Conservation (phyloP, 768 basidiomycete species). For the Filobasidium wieringae region DNA sequence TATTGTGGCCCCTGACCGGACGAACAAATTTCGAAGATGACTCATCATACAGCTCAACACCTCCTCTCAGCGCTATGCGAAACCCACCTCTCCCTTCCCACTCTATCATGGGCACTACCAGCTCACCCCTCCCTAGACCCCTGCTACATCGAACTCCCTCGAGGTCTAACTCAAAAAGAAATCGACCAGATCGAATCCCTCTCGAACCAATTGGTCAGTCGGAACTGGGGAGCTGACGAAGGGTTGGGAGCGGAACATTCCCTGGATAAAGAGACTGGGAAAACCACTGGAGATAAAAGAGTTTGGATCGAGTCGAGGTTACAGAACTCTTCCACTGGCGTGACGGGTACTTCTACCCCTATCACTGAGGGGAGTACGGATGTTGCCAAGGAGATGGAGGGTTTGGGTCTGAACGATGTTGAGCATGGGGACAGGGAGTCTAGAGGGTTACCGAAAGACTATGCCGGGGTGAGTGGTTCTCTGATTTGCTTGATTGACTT, state of each 20-base stretch:
- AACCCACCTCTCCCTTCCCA: conserved; percentile 20
- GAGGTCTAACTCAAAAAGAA: conserved; percentile 26
- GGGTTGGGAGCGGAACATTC: not conserved
- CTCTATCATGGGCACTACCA: conserved; percentile 34
- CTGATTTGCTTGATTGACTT: too few species aligned
- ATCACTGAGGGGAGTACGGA: conserved; percentile 5
- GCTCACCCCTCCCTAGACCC: conserved; percentile 31
- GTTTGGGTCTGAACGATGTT: conserved; percentile 3
- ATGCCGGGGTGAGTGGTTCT: conserved; percentile 27
- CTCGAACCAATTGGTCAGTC: conserved; percentile 27
- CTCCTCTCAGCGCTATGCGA: conserved; percentile 36
- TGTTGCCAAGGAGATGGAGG: conserved; percentile 10
- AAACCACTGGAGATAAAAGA: not conserved
- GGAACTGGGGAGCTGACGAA: not conserved
- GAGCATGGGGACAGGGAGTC: conserved; percentile 20
- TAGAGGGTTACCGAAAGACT: conserved; percentile 35
- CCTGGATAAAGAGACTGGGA: conserved; percentile 2
- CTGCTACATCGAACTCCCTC: conserved; percentile 33
- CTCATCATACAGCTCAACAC: conserved; percentile 36
- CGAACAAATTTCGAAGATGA: conserved; percentile 20
- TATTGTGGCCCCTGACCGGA: not conserved
- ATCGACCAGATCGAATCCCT: conserved; percentile 25
- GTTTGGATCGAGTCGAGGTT: conserved; percentile 35
- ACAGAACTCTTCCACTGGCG: conserved; percentile 5
- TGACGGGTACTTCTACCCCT: not conserved